A percentile compares a stretch with the other conserved stretches of the same genome.
Conservation (phyloP, 306 rosid species). For the Malus orientalis region DNA sequence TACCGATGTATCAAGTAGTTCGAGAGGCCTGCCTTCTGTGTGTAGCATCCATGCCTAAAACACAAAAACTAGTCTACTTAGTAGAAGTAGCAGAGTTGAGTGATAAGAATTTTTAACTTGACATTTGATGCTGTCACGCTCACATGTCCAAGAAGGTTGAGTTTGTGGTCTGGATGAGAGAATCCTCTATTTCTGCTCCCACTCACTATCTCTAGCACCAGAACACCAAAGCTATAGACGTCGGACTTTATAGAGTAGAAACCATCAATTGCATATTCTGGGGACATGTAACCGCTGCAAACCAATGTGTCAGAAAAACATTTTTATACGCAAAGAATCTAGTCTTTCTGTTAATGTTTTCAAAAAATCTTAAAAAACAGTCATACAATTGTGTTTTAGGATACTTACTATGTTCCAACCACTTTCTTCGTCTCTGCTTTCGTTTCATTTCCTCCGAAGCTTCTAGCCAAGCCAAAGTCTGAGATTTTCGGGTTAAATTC, state of each 20-base stretch:
- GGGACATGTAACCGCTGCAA: conserved; percentile 36
- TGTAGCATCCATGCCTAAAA: conserved; percentile 12
- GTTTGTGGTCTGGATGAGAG: neutral
- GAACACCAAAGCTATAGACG: conserved; percentile 37
- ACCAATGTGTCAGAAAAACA: too few species aligned
- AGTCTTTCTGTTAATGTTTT: too few species aligned
- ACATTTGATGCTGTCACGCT: too few species aligned
- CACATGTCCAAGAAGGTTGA: conserved; percentile 21
- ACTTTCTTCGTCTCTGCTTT: conserved; percentile 23
- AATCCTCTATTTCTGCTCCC: conserved; percentile 17
- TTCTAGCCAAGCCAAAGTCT: conserved; percentile 40
- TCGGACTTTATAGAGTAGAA: conserved; percentile 33
- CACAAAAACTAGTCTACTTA: too few species aligned
- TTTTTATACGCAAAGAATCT: too few species aligned
- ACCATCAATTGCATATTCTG: conserved; percentile 43
- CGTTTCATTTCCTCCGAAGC: conserved; percentile 22
- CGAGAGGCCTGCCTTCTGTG: conserved; percentile 15
- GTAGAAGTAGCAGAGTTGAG: too few species aligned
- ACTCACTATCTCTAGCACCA: conserved; percentile 25
- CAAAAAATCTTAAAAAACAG: too few species aligned
- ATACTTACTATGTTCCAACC: conserved; percentile 44
- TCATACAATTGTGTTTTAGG: too few species aligned
- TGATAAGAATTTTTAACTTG: too few species aligned
- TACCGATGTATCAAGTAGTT: conserved; percentile 11
- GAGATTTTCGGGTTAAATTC: conserved; percentile 33